These are phyloP conservation scores for Yamadazyma sp. DNA, from an alignment of 1,139 yeast genomes.

Conservation along the genomic window DNA sequence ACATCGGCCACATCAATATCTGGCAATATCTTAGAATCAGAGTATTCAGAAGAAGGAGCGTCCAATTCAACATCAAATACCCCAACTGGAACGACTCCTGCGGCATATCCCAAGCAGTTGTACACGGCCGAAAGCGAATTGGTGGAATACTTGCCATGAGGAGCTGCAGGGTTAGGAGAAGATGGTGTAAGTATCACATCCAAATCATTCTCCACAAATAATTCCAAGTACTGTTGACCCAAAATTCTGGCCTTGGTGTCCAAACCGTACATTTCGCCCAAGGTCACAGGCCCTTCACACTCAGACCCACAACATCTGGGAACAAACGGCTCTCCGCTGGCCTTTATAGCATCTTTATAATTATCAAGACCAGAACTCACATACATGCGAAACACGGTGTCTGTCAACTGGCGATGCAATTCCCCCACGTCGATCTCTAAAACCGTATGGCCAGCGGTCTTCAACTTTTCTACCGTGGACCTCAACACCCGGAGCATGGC, in stretches of 20 bases:
- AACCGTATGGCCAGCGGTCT: constrained; percentile 17
- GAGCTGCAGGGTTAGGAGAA: not conserved
- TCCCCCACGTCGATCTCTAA: constrained; percentile 11
- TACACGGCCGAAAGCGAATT: not conserved
- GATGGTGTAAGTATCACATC: not conserved
- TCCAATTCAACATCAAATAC: not conserved
- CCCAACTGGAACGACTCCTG: not conserved
- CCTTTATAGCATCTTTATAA: not conserved
- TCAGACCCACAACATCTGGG: constrained; percentile 1
- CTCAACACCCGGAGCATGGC: constrained; percentile 19
- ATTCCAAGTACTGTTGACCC: not conserved
- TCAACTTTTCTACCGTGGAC: constrained; percentile 11
- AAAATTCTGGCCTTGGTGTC: not conserved
- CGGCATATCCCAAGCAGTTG: not conserved
- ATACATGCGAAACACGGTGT: not conserved
- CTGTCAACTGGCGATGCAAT: constrained; percentile 10
- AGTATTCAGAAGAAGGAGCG: not conserved
- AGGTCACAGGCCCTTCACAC: not conserved
- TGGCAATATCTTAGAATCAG: not conserved
- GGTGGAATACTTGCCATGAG: not conserved
- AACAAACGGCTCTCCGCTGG: not conserved
- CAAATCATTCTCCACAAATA: not conserved
- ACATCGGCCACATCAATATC: not conserved
- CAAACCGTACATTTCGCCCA: not conserved
- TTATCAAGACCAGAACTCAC: not conserved